phyloP scores from a whole-genome alignment of 2,329 filamentous ascomycete genomes.

The Cordyceps pruinosa region DNA sequence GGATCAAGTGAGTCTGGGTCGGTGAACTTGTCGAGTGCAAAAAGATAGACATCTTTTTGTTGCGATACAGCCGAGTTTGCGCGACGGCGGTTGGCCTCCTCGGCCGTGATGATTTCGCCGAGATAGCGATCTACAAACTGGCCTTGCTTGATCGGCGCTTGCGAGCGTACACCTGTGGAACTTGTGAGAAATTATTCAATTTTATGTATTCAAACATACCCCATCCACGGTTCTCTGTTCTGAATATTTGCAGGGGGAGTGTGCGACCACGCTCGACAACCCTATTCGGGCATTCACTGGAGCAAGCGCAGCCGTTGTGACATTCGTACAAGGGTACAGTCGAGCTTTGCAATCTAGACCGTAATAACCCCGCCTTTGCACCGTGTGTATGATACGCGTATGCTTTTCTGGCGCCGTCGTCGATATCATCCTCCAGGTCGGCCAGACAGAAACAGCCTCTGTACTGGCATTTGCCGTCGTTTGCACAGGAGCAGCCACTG shows the following conservation, averaged over 20 bases:
- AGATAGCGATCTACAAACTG: slow-evolving; percentile 78
- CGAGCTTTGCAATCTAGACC: slow-evolving; percentile 44
- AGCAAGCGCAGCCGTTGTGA: slow-evolving; percentile 63
- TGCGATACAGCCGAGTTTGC: slow-evolving; percentile 45
- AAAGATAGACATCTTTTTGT: slow-evolving; percentile 72
- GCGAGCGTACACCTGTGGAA: slow-evolving; percentile 53
- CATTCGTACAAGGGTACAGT: slow-evolving; percentile 71
- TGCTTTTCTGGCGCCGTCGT: slow-evolving; percentile 20
- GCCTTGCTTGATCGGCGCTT: slow-evolving; percentile 57
- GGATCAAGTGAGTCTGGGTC: slow-evolving; percentile 48
- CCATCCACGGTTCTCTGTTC: slow-evolving; percentile 67
- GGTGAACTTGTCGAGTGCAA: slow-evolving; percentile 74
- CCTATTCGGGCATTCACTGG: slow-evolving; percentile 59
- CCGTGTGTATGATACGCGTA: slow-evolving; percentile 62
- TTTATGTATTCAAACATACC: slow-evolving; percentile 36
- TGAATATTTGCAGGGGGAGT: slow-evolving; percentile 69
- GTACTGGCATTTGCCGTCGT: slow-evolving; percentile 60
- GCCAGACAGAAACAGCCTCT: slow-evolving; percentile 63
- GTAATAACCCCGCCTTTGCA: slow-evolving; percentile 43
- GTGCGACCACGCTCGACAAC: slow-evolving; percentile 69
- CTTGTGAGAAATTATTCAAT: not conserved
- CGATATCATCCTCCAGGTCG: slow-evolving; percentile 42
- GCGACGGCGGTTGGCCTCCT: slow-evolving; percentile 60
- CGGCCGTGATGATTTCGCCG: slow-evolving; percentile 59
- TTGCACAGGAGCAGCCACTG: slow-evolving; percentile 60